Evolutionary conservation across 2,329 filamentous ascomycete species (phyloP).

Genomic region (Plenodomus biglobosus): DNA sequence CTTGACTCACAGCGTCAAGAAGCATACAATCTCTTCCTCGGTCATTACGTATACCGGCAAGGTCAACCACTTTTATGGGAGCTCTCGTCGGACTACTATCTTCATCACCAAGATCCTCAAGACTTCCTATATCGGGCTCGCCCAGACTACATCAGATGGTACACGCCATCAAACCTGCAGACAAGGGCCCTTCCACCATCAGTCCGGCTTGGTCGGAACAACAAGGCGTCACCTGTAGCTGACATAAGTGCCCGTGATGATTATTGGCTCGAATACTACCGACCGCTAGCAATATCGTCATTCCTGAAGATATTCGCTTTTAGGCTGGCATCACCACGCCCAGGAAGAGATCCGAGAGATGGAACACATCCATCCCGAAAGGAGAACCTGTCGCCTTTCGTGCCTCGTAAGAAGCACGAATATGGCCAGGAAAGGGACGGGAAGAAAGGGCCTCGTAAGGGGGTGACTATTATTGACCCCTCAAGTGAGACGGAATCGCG

Average conservation of each 20-base stretch:
- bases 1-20: conserved; percentile 97
- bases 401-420: conserved; percentile 59
- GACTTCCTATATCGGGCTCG: conserved; percentile 64
- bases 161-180: conserved; percentile 70
- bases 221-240: conserved; percentile 17
- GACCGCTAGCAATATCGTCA: conserved; percentile 81
- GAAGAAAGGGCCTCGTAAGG: conserved; percentile 66
- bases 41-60: conserved; percentile 86
- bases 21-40: conserved; percentile 94
- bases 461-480: conserved; percentile 69
- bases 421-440: conserved; percentile 62
- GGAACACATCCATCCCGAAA: conserved; percentile 70
- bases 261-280: conserved; percentile 97
- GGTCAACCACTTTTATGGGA: conserved; percentile 98
- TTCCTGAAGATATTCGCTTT: conserved; percentile 91
- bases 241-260: conserved; percentile 72
- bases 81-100: conserved; percentile 88
- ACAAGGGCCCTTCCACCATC: conserved; percentile 60
- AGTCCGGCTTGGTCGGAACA: conserved; percentile 44
- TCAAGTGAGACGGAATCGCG: conserved; percentile 43
- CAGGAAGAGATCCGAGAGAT: conserved; percentile 76
- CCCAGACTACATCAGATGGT: conserved; percentile 87
- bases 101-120: conserved; percentile 85
- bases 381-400: conserved; percentile 87
- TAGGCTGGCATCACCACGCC: conserved; percentile 79